Percentiles rank a stretch among this genome's conserved stretches.
phyloP scores from a whole-genome alignment of 768 basidiomycete genomes.

The Xerocomus brunneocitrinus region DNA sequence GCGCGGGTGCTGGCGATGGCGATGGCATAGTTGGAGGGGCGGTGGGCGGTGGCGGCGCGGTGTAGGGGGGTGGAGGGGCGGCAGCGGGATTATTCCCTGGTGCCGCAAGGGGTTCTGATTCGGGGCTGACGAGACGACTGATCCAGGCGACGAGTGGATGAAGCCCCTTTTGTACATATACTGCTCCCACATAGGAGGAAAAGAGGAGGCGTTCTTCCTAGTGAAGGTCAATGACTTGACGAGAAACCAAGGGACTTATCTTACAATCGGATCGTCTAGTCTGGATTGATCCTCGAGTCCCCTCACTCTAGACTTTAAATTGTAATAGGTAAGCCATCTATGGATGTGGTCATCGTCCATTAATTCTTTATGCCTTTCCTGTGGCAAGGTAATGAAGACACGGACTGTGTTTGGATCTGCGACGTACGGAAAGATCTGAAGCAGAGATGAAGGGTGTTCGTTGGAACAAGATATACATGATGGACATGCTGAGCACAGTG shows the following conservation, averaged over 20 bases:
- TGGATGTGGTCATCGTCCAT: conserved; percentile 39
- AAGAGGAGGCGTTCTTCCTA: conserved; percentile 58
- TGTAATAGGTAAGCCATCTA: conserved; percentile 49
- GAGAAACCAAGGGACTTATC: not conserved
- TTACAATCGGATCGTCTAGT: conserved; percentile 37
- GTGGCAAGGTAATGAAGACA: conserved; percentile 1
- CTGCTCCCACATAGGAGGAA: conserved; percentile 61
- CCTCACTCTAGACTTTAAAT: conserved; percentile 51
- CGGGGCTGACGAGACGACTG: conserved; percentile 50
- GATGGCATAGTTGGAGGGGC: conserved; percentile 13
- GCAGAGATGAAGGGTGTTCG: conserved; percentile 41
- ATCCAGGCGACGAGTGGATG: conserved; percentile 52
- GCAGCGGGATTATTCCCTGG: conserved; percentile 16
- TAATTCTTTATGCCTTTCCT: conserved; percentile 25
- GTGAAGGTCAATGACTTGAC: conserved; percentile 3
- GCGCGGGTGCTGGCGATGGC: conserved; percentile 17
- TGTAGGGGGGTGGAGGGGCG: conserved; percentile 24
- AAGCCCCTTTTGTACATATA: conserved; percentile 55
- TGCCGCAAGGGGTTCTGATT: conserved; percentile 21
- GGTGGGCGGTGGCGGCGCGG: conserved; percentile 12
- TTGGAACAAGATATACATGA: conserved; percentile 47
- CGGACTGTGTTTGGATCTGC: not conserved
- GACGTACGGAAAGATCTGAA: conserved; percentile 42
- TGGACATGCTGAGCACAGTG: conserved; percentile 46
- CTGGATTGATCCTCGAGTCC: conserved; percentile 35